phyloP scores from a whole-genome alignment of 2,329 filamentous ascomycete species.

The Paracoccidioides brasiliensis region DNA sequence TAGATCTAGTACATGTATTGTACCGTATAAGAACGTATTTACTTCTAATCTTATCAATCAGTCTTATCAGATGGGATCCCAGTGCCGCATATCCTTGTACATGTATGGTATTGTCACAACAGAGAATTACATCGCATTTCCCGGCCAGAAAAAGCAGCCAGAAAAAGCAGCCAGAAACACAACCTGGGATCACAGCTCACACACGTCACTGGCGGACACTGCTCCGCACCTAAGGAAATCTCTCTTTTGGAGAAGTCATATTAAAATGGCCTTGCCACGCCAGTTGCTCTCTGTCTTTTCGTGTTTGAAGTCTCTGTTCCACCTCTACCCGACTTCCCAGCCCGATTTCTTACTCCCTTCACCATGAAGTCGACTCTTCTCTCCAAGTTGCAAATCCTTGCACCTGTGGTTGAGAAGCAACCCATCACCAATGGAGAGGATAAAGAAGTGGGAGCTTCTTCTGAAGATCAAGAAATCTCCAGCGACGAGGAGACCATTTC shows the following conservation, averaged over 20 bases:
- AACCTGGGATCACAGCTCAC: too few relatives aligned
- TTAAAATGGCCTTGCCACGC: too few relatives aligned
- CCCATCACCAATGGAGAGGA: constrained; percentile 9
- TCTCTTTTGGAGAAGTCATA: too few relatives aligned
- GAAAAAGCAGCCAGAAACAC: too few relatives aligned
- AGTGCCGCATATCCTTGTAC: background rate
- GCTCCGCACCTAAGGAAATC: too few relatives aligned
- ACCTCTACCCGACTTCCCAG: background rate
- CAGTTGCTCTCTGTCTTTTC: background rate
- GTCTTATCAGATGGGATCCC: background rate
- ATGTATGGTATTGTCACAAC: background rate
- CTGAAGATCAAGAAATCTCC: background rate
- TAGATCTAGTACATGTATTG: too few relatives aligned
- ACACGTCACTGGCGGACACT: too few relatives aligned
- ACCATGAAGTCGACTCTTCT: background rate
- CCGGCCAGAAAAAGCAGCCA: background rate
- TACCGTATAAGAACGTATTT: background rate
- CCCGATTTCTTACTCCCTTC: background rate
- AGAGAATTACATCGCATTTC: background rate
- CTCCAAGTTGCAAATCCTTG: background rate
- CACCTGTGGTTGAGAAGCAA: background rate
- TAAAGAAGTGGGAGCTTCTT: background rate
- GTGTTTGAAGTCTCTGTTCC: background rate
- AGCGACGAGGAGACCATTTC: constrained; percentile 4
- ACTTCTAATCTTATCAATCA: background rate